A percentile compares a stretch with the other conserved stretches of the same genome.
These are phyloP conservation scores for Puccinia brachypodii DNA, from an alignment of 1,284 basidiomycete genomes.

Conservation along the genomic window DNA sequence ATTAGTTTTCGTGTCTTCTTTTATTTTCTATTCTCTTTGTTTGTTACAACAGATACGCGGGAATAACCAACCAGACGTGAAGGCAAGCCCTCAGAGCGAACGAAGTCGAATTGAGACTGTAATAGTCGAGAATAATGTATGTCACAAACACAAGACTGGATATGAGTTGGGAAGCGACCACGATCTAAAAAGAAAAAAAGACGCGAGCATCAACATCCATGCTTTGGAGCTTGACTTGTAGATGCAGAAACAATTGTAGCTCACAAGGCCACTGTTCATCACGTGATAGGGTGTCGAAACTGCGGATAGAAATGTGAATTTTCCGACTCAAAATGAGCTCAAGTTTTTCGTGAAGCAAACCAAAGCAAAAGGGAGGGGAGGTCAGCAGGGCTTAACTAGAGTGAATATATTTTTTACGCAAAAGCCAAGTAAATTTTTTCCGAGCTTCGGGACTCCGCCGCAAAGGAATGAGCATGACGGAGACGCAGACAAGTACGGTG, in stretches of 20 bases:
- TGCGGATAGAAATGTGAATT: neutral
- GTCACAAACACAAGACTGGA: conserved; percentile 36
- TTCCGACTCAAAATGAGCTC: neutral
- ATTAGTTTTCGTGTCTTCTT: too few relatives aligned
- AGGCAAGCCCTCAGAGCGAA: conserved; percentile 24
- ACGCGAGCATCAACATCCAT: neutral
- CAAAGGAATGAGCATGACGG: conserved; percentile 20
- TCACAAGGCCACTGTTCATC: conserved; percentile 45
- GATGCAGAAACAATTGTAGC: neutral
- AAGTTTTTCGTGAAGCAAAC: neutral
- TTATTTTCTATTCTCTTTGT: neutral
- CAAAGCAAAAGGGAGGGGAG: conserved; percentile 1
- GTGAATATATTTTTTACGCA: conserved; percentile 33
- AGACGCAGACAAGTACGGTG: conserved; percentile 20
- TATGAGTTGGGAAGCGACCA: conserved; percentile 18
- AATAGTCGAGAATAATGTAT: conserved; percentile 37
- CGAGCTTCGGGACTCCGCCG: conserved; percentile 29
- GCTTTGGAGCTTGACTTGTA: too few relatives aligned
- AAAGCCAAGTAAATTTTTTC: conserved; percentile 37
- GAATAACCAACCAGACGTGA: conserved; percentile 31
- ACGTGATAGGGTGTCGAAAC: conserved; percentile 40
- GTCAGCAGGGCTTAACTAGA: conserved; percentile 21
- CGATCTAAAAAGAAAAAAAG: neutral
- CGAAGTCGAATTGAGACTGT: conserved; percentile 30
- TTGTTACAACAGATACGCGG: too few relatives aligned